Conservation (phyloP, 192 early-diverging fungal species). For the Umbelopsis ramanniana region DNA sequence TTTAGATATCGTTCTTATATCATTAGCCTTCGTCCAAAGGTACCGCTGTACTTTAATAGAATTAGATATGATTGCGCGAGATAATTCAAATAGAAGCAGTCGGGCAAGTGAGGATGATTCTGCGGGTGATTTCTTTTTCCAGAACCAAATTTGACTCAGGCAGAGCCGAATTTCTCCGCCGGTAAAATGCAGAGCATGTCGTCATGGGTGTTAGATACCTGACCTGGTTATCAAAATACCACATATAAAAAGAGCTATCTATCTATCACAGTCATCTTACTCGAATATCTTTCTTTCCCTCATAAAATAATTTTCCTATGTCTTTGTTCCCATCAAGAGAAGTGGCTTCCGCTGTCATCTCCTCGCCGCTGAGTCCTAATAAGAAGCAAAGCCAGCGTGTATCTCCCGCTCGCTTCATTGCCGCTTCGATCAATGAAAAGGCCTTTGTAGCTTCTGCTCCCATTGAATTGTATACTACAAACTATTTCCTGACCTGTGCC, state of each 20-base stretch:
- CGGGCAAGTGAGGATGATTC: background rate
- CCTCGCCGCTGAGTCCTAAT: conserved; percentile 11
- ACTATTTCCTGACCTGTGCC: conserved; percentile 45
- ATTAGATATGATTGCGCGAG: background rate
- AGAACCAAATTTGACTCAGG: background rate
- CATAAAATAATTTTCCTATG: background rate
- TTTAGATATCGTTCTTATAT: background rate
- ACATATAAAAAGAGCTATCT: background rate
- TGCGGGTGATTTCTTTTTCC: background rate
- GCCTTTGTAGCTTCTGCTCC: conserved; percentile 31
- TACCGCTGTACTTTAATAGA: conserved; percentile 4
- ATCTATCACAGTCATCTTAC: too few relatives aligned
- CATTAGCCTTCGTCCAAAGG: background rate
- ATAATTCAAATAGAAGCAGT: background rate
- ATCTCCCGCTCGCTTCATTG: conserved; percentile 12
- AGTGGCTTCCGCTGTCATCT: background rate
- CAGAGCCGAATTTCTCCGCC: conserved; percentile 14
- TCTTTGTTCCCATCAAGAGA: background rate
- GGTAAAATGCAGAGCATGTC: background rate
- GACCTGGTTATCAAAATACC: too few relatives aligned
- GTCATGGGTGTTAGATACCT: background rate
- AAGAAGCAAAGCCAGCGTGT: background rate
- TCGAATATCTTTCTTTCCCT: too few relatives aligned
- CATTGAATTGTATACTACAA: conserved; percentile 37
- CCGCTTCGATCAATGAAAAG: conserved; percentile 30